Percentiles rank a stretch among this genome's conserved stretches.
Conservation (phyloP, 495 filamentous ascomycete genomes). For the Penicillium diatomitis region DNA sequence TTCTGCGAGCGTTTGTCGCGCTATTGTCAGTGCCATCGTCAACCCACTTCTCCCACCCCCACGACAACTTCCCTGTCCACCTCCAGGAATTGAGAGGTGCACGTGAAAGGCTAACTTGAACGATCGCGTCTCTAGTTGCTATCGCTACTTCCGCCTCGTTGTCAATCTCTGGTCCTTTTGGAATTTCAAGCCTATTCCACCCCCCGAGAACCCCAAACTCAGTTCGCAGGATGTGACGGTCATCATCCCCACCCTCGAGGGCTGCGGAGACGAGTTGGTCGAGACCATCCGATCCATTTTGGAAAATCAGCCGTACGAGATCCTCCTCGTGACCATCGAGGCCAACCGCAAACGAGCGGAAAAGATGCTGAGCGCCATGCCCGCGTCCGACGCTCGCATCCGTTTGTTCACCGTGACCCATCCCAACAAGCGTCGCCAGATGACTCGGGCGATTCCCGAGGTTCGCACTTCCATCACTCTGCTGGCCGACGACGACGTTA, state of each 20-base stretch:
- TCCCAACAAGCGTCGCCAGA: conserved; percentile 78
- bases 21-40: conserved; percentile 33
- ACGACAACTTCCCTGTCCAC: no score
- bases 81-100: no score
- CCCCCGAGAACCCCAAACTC: conserved; percentile 53
- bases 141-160: conserved; percentile 57
- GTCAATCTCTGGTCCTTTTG: conserved; percentile 58
- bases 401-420: conserved; percentile 44
- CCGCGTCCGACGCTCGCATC: conserved; percentile 41
- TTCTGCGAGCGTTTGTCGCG: conserved; percentile 37
- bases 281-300: conserved; percentile 54
- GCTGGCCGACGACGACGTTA: conserved; percentile 83
- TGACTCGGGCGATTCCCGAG: conserved; percentile 69
- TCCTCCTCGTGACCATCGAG: conserved; percentile 58
- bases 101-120: conserved; percentile 5
- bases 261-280: conserved; percentile 47
- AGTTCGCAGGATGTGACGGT: conserved; percentile 65
- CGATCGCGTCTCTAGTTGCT: conserved; percentile 27
- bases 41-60: background rate
- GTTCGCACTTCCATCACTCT: conserved; percentile 66
- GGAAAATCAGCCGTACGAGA: conserved; percentile 43
- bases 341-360: conserved; percentile 47
- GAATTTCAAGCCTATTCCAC: conserved; percentile 52
- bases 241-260: conserved; percentile 62
- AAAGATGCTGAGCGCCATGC: conserved; percentile 44